Base-by-base conservation (phyloP, 2,329 filamentous ascomycete species). In the Monosporascus ibericus region DNA sequence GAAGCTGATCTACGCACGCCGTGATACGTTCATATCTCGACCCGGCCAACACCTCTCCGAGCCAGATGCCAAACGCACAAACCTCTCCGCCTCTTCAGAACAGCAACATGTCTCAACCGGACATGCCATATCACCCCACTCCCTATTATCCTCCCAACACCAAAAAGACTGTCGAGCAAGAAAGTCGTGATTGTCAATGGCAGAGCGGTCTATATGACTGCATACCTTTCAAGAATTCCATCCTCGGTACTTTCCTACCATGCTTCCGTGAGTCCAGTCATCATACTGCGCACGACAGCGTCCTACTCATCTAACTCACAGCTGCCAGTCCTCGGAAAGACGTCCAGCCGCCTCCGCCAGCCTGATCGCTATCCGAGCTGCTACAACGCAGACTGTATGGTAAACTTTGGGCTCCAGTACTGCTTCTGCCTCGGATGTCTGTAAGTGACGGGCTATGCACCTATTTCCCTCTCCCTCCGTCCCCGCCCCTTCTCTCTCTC, bases 281-380 rank as follows among this genome's bases (percentile, higher is more conserved):
- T 5, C 5, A 30, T 30, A 30, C 3, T 22, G 27, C 17, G 2
- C 20, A 47, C 37, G 18, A 22, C 30, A 20, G 14, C 20, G 4
- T 17, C 9, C 25, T 25, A 18, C 17, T 11, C 40, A 44, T 22
- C 48, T 44, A 14, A 25, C 27, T 6, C 15, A 15, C 30, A 14
- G 20, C 8, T 11, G 6, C 5, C 57, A 76, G 74, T 77, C 34
- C 55, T 75, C 51, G 75, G 75, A 50, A 68, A 69, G 57, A 76
- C 75, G 5, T 59, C 72, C 17, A 69, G 73, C 50, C 73, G 75
- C 54, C 67, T 77, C 62, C 66, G 68, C 47, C 72, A 77, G 52
- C 74, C 74, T 3, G 68, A 67, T 7, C 70, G 74, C 63, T 60
- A 67, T 52, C 72, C 50, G 65, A 72, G 44, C 56, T 62, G 44